Base-by-base conservation (phyloP, 768 basidiomycete species). In the Boletus huronensis region DNA sequence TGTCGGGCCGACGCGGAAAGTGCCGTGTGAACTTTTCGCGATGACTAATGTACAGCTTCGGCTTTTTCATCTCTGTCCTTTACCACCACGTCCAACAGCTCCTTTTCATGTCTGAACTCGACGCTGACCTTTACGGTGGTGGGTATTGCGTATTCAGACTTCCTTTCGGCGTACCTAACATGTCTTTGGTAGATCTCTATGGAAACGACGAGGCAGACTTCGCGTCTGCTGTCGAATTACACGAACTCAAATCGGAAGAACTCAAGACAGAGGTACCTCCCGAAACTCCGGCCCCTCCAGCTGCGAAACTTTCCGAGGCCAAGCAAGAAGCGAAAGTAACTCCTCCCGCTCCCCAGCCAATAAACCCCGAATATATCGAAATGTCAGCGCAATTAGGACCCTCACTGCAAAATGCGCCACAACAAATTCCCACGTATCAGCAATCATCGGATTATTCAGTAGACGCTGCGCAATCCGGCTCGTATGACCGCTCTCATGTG, bases 101-200 rank as follows among this genome's bases (percentile, higher is more conserved):
- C 32, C 40, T 51, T 48, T 48, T 38, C 52, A 88, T 88, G 88
- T 84, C 86, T 58, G 88, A 90, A 75, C 85, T 90, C 71, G 89
- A 93, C 71, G 88, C 88, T 73, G 92, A 93, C 71, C 80, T 93
- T 50, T 94, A 94, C 65, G 90, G 90, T 65, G 92, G 92, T 90
- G 68, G 53, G 84, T 23, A 1, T 46, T 14, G 21, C 7, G 1
- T 11, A 23, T 39, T 4, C 5, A 7, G 1, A 2, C 6, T 10
- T 10, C 5, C 8, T 3, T 1, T 38, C 2, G 2, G 5, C 7
- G 0, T 13, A 36, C 28, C 49, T 56, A 31, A 51, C 35, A 14
- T n/a, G 16, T 50, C 9, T 31, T 21, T 17, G 54, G 1, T 48
- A 90, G 88, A 89, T 68, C 82, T 90, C 44, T 91, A 90, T 66